Evolutionary conservation across 108 stramenopile genomes (phyloP), one percentile per base, ranked within the genome.

Genomic region (Skeletonema tropicum): DNA sequence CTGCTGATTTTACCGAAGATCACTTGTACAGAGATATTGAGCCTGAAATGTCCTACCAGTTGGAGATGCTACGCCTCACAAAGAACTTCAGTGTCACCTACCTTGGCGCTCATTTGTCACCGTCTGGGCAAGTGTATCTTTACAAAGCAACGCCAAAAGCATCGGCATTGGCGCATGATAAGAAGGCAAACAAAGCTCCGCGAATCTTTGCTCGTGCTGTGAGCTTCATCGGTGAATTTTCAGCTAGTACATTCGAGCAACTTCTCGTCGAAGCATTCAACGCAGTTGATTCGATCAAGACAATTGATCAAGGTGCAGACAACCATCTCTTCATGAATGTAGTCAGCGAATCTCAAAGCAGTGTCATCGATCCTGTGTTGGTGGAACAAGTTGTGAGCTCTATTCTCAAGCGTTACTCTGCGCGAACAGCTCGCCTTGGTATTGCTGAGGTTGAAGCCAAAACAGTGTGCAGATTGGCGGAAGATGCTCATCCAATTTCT

Each of bases 271-370:
- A 98, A 74, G 87, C 97, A 23, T 83, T 98, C 45, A 97, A 96
- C 78, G 94, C 97, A 15, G 69, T 99, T 48, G 97, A 97, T 62
- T 75, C 80, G 17, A 81, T 75, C 33, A 81, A 81, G 58, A 78
- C 95, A 19, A 85, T 80, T 55, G 68, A 68, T 52, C 79, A 85
- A 73, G 67, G 68, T 65, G 38, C 46, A 63, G 92, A 98, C 85
- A 98, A 97, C 74, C 99, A 99, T 83, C 81, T 99, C 41, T 99
- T 99, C 73, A 74, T 99, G 66, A 99, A 98, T 77, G 70, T 98
- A 23, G 90, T 97, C 12, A 87, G 93, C 49, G 89, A 93, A 36
- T 89, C 86, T 14, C 94, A 89, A 62, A 94, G 87, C 67, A 84
- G 89, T 45, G 90, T 96, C 15, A 76, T 96, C 29, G 92, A 95